Conservation (phyloP, 2,329 filamentous ascomycete genomes). For the Colletotrichum phormii region DNA sequence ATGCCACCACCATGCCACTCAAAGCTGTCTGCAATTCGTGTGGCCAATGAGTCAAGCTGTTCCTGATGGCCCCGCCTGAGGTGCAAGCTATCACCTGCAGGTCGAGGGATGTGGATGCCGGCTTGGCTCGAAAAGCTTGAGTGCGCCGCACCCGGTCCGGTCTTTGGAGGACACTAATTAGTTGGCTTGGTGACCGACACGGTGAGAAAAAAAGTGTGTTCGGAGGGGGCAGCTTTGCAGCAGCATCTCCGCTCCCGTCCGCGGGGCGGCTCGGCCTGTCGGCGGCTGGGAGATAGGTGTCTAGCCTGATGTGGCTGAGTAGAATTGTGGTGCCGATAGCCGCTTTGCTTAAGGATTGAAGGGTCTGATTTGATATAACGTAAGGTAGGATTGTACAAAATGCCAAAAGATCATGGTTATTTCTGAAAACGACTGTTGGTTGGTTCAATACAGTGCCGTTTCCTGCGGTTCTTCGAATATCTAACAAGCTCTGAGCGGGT, state of each 20-base stretch:
- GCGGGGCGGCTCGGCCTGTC: slow-evolving; percentile 8
- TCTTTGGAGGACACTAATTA: not conserved
- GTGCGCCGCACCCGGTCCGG: slow-evolving; percentile 20
- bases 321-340: slow-evolving; percentile 19
- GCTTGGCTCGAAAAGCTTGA: slow-evolving; percentile 31
- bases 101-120: slow-evolving; percentile 27
- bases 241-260: slow-evolving; percentile 8
- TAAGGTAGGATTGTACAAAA: not conserved
- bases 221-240: not conserved
- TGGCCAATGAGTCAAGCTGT: slow-evolving; percentile 24
- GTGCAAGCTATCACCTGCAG: slow-evolving; percentile 30
- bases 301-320: not conserved
- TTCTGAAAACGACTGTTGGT: not conserved
- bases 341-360: not conserved
- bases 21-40: not conserved
- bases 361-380: not conserved
- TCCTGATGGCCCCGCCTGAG: slow-evolving; percentile 4
- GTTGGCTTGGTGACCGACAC: not conserved
- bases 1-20: not conserved
- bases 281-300: not conserved
- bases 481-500: slow-evolving; percentile 11
- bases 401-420: not conserved
- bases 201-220: not conserved
- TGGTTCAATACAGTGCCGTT: slow-evolving; percentile 1
- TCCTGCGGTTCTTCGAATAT: not conserved